Evolutionary conservation across 2,329 filamentous ascomycete species (phyloP).

Genomic region (Pleurostoma richardsiae): DNA sequence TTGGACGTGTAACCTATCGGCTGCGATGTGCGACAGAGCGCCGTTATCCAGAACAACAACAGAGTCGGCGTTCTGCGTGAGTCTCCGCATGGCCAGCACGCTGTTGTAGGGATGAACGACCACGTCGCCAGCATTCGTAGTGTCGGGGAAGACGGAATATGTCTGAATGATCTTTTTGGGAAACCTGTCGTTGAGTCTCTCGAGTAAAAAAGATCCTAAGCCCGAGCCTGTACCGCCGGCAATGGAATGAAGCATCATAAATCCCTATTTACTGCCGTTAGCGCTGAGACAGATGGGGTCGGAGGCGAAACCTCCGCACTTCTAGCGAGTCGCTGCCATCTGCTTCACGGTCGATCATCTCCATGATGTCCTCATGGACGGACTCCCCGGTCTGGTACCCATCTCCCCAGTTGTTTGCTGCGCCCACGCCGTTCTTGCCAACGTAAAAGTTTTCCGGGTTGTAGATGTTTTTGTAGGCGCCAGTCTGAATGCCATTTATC

Average conservation of each 20-base stretch:
- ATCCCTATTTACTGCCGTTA: slow-evolving; percentile 54
- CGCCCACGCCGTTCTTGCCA: slow-evolving; percentile 86
- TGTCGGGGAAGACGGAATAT: slow-evolving; percentile 97
- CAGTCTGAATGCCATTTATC: slow-evolving; percentile 86
- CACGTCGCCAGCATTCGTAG: slow-evolving; percentile 78
- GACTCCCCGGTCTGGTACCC: slow-evolving; percentile 89
- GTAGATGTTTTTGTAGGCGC: slow-evolving; percentile 97
- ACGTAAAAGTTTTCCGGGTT: slow-evolving; percentile 99
- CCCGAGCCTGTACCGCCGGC: slow-evolving; percentile 95
- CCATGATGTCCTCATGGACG: slow-evolving; percentile 95
- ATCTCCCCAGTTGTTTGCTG: slow-evolving; percentile 97
- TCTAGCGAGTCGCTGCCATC: slow-evolving; percentile 97
- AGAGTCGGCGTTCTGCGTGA: slow-evolving; percentile 95
- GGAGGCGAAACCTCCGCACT: slow-evolving; percentile 34
- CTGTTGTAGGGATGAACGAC: slow-evolving; percentile 99
- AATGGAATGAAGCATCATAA: slow-evolving; percentile 98
- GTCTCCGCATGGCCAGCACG: slow-evolving; percentile 79
- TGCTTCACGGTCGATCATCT: slow-evolving; percentile 98
- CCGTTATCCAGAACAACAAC: slow-evolving; percentile 97
- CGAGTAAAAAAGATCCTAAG: slow-evolving; percentile 90
- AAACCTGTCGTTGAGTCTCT: slow-evolving; percentile 93
- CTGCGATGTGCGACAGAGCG: slow-evolving; percentile 86
- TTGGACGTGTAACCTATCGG: slow-evolving; percentile 89
- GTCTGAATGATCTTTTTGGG: slow-evolving; percentile 99
- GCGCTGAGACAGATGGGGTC: slow-evolving; percentile 1